Conservation (phyloP, 805 yeast species). For the Yamadazyma nakazawae region DNA sequence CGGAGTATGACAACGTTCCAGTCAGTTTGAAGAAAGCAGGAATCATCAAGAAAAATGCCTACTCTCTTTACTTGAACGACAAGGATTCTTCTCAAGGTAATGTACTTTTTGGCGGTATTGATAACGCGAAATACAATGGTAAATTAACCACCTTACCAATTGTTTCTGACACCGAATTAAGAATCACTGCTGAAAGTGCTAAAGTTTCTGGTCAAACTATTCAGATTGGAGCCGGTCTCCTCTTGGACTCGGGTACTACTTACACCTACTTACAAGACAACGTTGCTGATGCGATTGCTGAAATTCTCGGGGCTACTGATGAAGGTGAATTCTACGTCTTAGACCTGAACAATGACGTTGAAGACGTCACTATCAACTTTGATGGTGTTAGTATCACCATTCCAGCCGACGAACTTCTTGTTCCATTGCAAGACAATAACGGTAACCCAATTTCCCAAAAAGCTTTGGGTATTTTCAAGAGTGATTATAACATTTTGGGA, state of each 20-base stretch:
- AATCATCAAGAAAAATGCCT: slow-evolving; percentile 30
- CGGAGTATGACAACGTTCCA: slow-evolving; percentile 33
- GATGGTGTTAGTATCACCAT: slow-evolving; percentile 12
- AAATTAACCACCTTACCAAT: slow-evolving; percentile 21
- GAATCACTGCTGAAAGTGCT: slow-evolving; percentile 45
- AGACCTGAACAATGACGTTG: not conserved
- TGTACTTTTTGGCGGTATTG: slow-evolving; percentile 34
- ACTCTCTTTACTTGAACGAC: slow-evolving; percentile 35
- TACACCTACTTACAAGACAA: slow-evolving; percentile 37
- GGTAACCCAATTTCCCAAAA: slow-evolving; percentile 1
- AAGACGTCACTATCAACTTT: slow-evolving; percentile 8
- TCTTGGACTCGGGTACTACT: slow-evolving; percentile 34
- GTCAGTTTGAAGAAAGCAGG: slow-evolving; percentile 31
- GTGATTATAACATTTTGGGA: slow-evolving; percentile 40
- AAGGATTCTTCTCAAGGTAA: slow-evolving; percentile 20
- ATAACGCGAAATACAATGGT: slow-evolving; percentile 20
- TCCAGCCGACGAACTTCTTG: slow-evolving; percentile 1
- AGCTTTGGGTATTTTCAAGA: not conserved
- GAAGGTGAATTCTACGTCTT: slow-evolving; percentile 4
- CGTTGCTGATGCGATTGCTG: slow-evolving; percentile 31
- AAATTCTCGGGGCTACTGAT: slow-evolving; percentile 33
- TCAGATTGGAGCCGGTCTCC: slow-evolving; percentile 3
- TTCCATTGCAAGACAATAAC: not conserved
- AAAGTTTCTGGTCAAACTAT: slow-evolving; percentile 12
- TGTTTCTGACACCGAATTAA: slow-evolving; percentile 30